These are phyloP conservation scores for Dillenia suffruticosa DNA, from an alignment of 164 flowering plant genomes.

Conservation along the genomic window DNA sequence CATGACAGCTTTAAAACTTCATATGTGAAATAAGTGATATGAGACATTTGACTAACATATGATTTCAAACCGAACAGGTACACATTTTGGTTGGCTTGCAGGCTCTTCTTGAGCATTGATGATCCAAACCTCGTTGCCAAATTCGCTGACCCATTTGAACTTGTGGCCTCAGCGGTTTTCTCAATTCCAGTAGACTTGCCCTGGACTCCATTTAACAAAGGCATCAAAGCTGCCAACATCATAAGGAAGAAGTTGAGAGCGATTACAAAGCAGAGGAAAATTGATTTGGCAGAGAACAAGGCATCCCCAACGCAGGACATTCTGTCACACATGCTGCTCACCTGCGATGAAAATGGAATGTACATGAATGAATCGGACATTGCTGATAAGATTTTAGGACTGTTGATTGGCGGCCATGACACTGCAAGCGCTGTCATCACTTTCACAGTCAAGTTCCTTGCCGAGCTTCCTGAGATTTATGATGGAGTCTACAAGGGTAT, in stretches of 20 bases:
- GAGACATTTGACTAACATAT: too few species aligned
- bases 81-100: constrained; percentile 37
- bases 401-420: constrained; percentile 58
- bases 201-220: constrained; percentile 38
- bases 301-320: constrained; percentile 37
- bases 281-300: constrained; percentile 23
- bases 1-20: too few species aligned
- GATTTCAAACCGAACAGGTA: background rate
- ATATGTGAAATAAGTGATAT: too few species aligned
- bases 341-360: constrained; percentile 33
- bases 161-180: constrained; percentile 29
- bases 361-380: constrained; percentile 44
- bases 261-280: constrained; percentile 33
- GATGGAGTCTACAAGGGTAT: constrained; percentile 34
- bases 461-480: constrained; percentile 42
- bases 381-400: constrained; percentile 48
- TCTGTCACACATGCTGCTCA: constrained; percentile 37
- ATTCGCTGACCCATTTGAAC: constrained; percentile 26
- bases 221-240: constrained; percentile 30
- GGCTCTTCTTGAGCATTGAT: constrained; percentile 33
- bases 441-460: constrained; percentile 44
- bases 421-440: constrained; percentile 48
- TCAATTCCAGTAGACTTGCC: constrained; percentile 48
- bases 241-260: constrained; percentile 28
- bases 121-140: constrained; percentile 25